These are phyloP conservation scores for Pseudohalonectria lignicola DNA, from an alignment of 2,329 filamentous ascomycete species.

Conservation along the genomic window DNA sequence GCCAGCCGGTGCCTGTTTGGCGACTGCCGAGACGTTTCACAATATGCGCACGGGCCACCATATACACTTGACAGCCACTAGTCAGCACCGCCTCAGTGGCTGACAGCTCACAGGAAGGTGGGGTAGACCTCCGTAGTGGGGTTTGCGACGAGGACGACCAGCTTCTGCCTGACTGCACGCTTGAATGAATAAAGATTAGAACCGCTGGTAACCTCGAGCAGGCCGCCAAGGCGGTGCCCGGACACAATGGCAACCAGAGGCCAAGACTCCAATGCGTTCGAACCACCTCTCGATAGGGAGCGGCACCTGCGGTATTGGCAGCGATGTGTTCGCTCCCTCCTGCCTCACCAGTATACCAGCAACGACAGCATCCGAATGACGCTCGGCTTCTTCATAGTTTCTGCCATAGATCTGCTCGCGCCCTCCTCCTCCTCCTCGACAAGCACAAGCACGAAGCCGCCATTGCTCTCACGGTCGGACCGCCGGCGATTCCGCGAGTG, in stretches of 20 bases:
- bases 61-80: too few species aligned
- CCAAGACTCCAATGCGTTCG: too few species aligned
- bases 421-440: conserved; percentile 19
- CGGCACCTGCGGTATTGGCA: conserved; percentile 87
- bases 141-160: not conserved
- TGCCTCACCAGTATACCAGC: conserved; percentile 74
- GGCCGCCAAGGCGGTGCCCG: not conserved
- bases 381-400: conserved; percentile 80
- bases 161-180: too few species aligned
- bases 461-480: conserved; percentile 33
- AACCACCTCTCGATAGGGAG: conserved; percentile 45
- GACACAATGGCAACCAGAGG: not conserved
- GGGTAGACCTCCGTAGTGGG: too few species aligned
- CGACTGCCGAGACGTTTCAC: too few species aligned
- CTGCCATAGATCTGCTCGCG: conserved; percentile 69
- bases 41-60: too few species aligned
- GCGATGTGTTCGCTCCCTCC: conserved; percentile 69
- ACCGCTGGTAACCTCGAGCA: too few species aligned
- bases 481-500: conserved; percentile 48
- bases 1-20: too few species aligned
- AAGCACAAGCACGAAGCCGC: conserved; percentile 1
- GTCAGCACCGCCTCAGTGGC: too few species aligned
- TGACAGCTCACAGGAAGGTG: too few species aligned
- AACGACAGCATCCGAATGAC: conserved; percentile 88
- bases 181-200: not conserved